Conservation (phyloP, 768 basidiomycete genomes). For the Termitomyces sp. region DNA sequence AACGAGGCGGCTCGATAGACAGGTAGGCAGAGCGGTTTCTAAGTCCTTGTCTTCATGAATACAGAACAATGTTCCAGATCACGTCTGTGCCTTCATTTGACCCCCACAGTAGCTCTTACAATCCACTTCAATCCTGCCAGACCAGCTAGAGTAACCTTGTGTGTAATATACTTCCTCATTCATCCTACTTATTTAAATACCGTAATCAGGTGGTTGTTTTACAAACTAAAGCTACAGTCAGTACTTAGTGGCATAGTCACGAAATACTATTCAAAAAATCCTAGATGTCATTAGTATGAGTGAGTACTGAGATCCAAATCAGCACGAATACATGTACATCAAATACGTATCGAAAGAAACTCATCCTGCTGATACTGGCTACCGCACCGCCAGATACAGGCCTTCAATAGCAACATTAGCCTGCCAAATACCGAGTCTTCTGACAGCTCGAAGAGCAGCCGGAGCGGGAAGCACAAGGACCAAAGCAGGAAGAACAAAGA, state of each 20-base stretch:
- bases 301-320: not conserved
- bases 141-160: not conserved
- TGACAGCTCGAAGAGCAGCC: conserved; percentile 55
- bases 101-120: not conserved
- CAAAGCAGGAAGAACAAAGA: conserved; percentile 52
- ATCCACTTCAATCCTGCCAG: not conserved
- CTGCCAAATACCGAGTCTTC: conserved; percentile 74
- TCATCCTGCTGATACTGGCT: not conserved
- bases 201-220: not conserved
- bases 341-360: not conserved
- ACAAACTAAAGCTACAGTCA: not conserved
- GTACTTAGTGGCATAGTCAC: not conserved
- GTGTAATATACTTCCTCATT: not conserved
- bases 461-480: conserved; percentile 64
- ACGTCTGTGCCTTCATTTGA: not conserved
- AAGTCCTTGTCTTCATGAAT: not conserved
- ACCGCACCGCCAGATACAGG: conserved; percentile 39
- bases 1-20: not conserved
- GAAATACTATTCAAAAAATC: not conserved
- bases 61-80: not conserved
- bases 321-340: not conserved
- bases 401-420: conserved; percentile 80
- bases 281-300: not conserved
- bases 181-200: not conserved
- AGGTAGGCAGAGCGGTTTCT: not conserved